Evolutionary conservation across 345 rosid genomes (phyloP), one percentile per base, ranked within the genome.

Genomic region (Ailanthus altissimus): DNA sequence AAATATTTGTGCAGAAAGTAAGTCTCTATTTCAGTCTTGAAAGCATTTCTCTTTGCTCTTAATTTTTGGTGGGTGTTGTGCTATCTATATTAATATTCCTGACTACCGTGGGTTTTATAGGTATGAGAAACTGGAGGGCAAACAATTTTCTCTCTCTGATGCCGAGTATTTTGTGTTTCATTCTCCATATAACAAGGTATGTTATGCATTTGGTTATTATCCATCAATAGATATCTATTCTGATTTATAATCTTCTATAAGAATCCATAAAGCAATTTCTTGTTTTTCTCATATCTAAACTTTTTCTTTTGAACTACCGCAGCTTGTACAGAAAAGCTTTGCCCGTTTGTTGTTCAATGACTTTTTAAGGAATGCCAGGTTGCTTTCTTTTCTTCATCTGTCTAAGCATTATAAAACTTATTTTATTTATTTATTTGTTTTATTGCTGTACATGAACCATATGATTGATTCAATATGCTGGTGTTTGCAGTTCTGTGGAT

Each of bases 271-370:
- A 60, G 46, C 51, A 62, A 43, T 65, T 40, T 8, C 56, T 46
- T 6, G 12, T 79, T 66, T 61, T 57, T 50, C 50, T 26, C 67
- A 13, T 75, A 8, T 20, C 49, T 26, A 67, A 43, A 72, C 54
- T 20, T 43, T 75, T 72, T 74, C 67, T 21, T 78, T 81, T 70
- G 58, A 51, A 78, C 75, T 77, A 3, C 62, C 82, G 87, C 93
- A 97, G 99, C 99, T 97, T 86, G 99, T 97, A 62, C 99, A 97
- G 84, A 97, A 97, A 86, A 94, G 99, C 82, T 97, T 97, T 87
- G 91, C 98, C 72, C 94, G 99, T 73, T 85, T 97, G 82, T 50
- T 91, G 79, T 97, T 85, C 85, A 86, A 91, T 77, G 99, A 97
- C 88, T 91, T 86, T 81, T 45, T 84, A 78, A 92, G 94, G 79